Evolutionary conservation across 2,329 filamentous ascomycete genomes (phyloP).

Genomic region (Pestalotiopsis sp.): DNA sequence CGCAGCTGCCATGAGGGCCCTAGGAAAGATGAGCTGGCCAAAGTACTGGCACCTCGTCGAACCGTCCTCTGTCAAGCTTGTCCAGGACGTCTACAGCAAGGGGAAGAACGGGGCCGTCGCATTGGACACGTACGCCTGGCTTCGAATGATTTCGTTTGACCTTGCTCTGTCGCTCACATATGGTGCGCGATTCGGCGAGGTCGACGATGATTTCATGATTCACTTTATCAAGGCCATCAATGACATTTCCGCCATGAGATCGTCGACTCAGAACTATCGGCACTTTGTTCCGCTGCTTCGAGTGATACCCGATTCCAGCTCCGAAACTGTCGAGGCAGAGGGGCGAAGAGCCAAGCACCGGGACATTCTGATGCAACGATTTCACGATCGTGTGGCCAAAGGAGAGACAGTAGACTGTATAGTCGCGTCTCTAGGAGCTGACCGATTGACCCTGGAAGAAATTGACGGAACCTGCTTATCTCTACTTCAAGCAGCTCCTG

Average conservation of each 20-base stretch:
- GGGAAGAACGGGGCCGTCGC: constrained; percentile 18
- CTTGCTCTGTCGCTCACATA: constrained; percentile 25
- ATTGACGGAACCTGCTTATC: constrained; percentile 27
- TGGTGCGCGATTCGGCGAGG: constrained; percentile 23
- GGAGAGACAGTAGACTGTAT: constrained; percentile 22
- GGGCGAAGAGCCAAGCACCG: constrained; percentile 15
- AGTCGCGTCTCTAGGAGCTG: constrained; percentile 19
- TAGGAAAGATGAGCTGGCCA: constrained; percentile 25
- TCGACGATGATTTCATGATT: constrained; percentile 24
- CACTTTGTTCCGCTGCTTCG: constrained; percentile 25
- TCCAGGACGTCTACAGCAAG: constrained; percentile 16
- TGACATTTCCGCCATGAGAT: constrained; percentile 23
- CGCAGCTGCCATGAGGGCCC: constrained; percentile 23
- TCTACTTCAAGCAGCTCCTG: constrained; percentile 25
- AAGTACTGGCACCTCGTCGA: constrained; percentile 26
- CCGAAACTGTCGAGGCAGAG: constrained; percentile 17
- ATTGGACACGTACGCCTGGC: constrained; percentile 22
- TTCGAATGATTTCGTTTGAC: constrained; percentile 26
- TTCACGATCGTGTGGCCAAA: constrained; percentile 16
- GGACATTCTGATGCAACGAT: constrained; percentile 16
- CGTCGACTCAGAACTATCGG: constrained; percentile 23
- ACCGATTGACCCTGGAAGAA: constrained; percentile 23
- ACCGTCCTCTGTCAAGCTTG: constrained; percentile 19
- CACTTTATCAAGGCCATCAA: constrained; percentile 24
- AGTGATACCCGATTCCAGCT: constrained; percentile 16